Evolutionary conservation across 345 rosid genomes (phyloP).

Genomic region (Eutrema japonicum): DNA sequence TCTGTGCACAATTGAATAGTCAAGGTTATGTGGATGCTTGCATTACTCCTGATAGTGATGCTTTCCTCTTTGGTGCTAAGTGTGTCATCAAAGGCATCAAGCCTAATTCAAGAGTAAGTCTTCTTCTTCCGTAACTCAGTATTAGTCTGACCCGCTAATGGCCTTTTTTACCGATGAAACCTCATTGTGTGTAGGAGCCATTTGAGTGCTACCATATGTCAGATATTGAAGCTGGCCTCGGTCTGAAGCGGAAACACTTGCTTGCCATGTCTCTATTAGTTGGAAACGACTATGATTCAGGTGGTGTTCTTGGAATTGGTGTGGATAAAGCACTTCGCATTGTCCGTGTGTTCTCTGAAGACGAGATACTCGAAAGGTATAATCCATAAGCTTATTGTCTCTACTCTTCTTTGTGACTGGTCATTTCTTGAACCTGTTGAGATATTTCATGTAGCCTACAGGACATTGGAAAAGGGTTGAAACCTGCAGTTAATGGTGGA

Average conservation of each 20-base stretch:
- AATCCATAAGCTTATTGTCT: not conserved
- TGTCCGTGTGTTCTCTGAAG: slow-evolving; percentile 64
- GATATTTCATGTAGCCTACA: slow-evolving; percentile 51
- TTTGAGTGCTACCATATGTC: slow-evolving; percentile 84
- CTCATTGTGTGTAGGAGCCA: slow-evolving; percentile 66
- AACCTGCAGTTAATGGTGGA: slow-evolving; percentile 40
- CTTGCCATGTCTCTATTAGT: slow-evolving; percentile 85
- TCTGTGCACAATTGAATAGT: slow-evolving; percentile 80
- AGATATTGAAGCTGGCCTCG: slow-evolving; percentile 86
- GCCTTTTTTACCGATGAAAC: not conserved
- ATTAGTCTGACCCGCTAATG: not conserved
- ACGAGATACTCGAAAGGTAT: slow-evolving; percentile 68
- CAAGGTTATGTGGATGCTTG: slow-evolving; percentile 89
- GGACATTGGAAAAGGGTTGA: slow-evolving; percentile 59
- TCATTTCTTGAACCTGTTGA: slow-evolving; percentile 23
- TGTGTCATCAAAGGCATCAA: slow-evolving; percentile 77
- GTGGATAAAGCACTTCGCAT: slow-evolving; percentile 71
- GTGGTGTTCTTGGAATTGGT: slow-evolving; percentile 85
- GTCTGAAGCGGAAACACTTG: slow-evolving; percentile 79
- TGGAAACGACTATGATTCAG: slow-evolving; percentile 81
- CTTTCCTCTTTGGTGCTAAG: slow-evolving; percentile 86
- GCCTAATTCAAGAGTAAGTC: slow-evolving; percentile 72
- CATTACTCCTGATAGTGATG: slow-evolving; percentile 92
- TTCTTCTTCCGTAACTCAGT: not conserved
- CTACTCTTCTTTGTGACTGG: slow-evolving; percentile 15